Evolutionary conservation across 1,139 yeast genomes (phyloP).

Genomic region (Entelexis sorbosivorans): DNA sequence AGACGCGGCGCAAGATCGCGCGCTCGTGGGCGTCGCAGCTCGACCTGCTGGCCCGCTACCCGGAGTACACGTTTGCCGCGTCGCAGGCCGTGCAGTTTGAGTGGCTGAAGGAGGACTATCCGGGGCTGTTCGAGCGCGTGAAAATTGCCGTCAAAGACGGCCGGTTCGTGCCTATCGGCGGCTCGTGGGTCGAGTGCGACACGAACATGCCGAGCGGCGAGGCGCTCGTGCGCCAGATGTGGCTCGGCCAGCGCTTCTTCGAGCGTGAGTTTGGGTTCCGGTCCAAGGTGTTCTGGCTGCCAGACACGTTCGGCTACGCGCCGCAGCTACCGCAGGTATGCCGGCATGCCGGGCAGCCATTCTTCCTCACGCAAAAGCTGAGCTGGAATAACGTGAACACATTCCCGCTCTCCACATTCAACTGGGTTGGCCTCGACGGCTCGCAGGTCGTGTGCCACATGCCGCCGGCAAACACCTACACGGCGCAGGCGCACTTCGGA

Average conservation of each 20-base stretch:
- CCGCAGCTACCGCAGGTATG: constrained; percentile 92
- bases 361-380: constrained; percentile 83
- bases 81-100: constrained; percentile 93
- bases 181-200: constrained; percentile 96
- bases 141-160: constrained; percentile 58
- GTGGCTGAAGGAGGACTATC: constrained; percentile 81
- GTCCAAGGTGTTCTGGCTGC: constrained; percentile 78
- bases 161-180: constrained; percentile 83
- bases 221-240: constrained; percentile 74
- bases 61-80: constrained; percentile 88
- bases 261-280: constrained; percentile 65
- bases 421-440: constrained; percentile 92
- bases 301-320: constrained; percentile 94
- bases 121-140: constrained; percentile 56
- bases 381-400: constrained; percentile 91
- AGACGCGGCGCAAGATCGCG: constrained; percentile 80
- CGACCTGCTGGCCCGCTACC: constrained; percentile 71
- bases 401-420: constrained; percentile 82
- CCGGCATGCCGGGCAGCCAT: constrained; percentile 67
- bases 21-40: constrained; percentile 94
- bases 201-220: constrained; percentile 92
- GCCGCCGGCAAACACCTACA: constrained; percentile 96
- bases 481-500: constrained; percentile 85
- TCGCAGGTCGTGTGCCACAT: constrained; percentile 87
- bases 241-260: constrained; percentile 81